Base-by-base conservation (phyloP, 345 rosid genomes). In the Citrus glauca region DNA sequence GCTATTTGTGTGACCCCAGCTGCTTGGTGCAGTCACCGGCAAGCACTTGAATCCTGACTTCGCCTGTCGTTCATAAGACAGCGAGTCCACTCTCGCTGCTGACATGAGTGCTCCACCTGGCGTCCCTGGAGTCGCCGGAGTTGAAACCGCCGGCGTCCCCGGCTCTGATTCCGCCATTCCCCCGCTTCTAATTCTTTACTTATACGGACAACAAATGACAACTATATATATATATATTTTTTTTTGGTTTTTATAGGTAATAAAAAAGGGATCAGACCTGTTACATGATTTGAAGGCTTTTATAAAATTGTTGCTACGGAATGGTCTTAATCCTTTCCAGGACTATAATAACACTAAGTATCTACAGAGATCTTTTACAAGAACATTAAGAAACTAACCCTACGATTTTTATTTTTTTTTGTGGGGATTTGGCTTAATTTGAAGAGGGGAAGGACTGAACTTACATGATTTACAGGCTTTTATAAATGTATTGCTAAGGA, bases 61-160 rank as follows among this genome's bases (percentile, higher is more conserved):
- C 75, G 93, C 86, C 91, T 96, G 91, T 71, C 99, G 86, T 79
- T 94, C 99, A 48, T 92, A 96, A 0, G 99, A 94, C 84, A 96
- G 77, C 17, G 99, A 96, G 69, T 96, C 99, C 64, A 91, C 89
- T 81, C 97, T 87, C 91, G 81, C 48, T 65, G 90, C 80, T 30
- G 97, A 71, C 64, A 96, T 88, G 83, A 96, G 81, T 33, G 99
- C 97, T 35, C 97, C 96, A 69, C 98, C 98, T 20, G 98, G 97
- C 17, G 97, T 93, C 68, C 97, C 98, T 57, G 97, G 97, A 5
- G 99, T 95, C 1, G 93, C 91, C 76, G 98, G 99, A 7, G 99
- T 90, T 8, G 97, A 90, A 8, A 79, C 91, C 65, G 87, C 78
- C 35, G 91, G 91, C 7, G 91, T 89, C 48, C 76, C 88, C 2